phyloP scores from a whole-genome alignment of 805 yeast genomes.

The Clavispora asparagi region DNA sequence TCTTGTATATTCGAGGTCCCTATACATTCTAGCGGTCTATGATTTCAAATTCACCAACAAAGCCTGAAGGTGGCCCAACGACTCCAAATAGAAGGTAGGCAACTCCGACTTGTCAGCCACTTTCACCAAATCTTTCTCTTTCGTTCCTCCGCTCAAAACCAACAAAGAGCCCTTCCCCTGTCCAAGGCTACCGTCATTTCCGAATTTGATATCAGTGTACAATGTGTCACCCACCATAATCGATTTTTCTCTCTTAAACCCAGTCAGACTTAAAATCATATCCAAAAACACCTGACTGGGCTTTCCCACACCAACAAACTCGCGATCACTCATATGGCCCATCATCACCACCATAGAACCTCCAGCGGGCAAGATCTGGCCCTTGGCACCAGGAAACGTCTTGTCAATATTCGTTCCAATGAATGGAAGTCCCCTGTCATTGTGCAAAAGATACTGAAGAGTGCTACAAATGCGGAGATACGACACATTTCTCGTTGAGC shows the following conservation, averaged over 20 bases:
- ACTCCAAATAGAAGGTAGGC: slow-evolving; percentile 28
- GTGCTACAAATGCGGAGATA: slow-evolving; percentile 34
- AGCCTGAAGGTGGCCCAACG: slow-evolving; percentile 25
- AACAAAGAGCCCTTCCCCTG: slow-evolving; percentile 25
- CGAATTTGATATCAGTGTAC: slow-evolving; percentile 40
- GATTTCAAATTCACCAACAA: slow-evolving; percentile 1
- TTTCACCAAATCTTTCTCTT: slow-evolving; percentile 17
- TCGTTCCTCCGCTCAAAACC: slow-evolving; percentile 36
- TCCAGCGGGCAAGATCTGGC: slow-evolving; percentile 36
- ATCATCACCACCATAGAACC: slow-evolving; percentile 36
- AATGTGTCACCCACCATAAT: slow-evolving; percentile 40
- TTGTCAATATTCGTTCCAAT: slow-evolving; percentile 39
- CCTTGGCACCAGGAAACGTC: slow-evolving; percentile 35
- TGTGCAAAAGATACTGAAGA: slow-evolving; percentile 30
- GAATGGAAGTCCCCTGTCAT: slow-evolving; percentile 29
- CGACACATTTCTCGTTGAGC: slow-evolving; percentile 33
- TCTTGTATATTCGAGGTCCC: too few relatives aligned
- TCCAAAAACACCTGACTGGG: slow-evolving; percentile 30
- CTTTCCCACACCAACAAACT: slow-evolving; percentile 33
- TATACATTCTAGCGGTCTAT: neutral
- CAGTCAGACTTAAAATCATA: slow-evolving; percentile 21
- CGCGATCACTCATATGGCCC: slow-evolving; percentile 30
- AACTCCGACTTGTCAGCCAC: slow-evolving; percentile 11
- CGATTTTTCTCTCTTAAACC: slow-evolving; percentile 24
- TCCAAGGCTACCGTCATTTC: slow-evolving; percentile 35